Base-by-base conservation (phyloP, 2,329 filamentous ascomycete species). In the Botrytis cinerea region DNA sequence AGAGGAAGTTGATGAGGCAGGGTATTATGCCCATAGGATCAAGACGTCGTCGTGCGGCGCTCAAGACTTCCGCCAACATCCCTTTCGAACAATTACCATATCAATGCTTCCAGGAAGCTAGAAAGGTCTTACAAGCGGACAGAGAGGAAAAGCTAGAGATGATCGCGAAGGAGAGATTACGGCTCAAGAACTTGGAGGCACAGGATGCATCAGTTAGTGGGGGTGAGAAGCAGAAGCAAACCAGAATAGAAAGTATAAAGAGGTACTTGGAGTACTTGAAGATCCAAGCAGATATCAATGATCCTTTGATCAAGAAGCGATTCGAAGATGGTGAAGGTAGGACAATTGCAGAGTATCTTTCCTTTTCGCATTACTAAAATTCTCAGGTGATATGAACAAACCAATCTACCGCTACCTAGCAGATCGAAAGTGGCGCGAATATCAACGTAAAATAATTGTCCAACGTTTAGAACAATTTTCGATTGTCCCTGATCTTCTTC, bases 21-120 rank as follows among this genome's bases (percentile, higher is more conserved):
- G 91, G 93, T 72, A 87, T 90, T 62, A 86, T 89, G 75, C 94
- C 93, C 70, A 86, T 97, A 79, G 95, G 95, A 69, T 97, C 94
- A 63, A 90, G 95, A 78, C 90, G 95, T 86, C 91, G 95, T 76
- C 91, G 95, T 81, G 89, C 90, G 43, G 92, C 92, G 43, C 82
- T 95, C 75, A 89, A 87, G 79, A 88, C 85, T 78, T 84, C 87
- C 75, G 88, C 91, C 79, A 85, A 97, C 68, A 77, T 82, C 45
- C 94, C 95, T 40, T 98, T 99, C 81, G 94, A 97, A 85, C 92
- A 95, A 81, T 86, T 99, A 77, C 96, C 96, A 28, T 99, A 97
- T 84, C 95, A 98, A 87, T 96, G 93, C 83, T 99, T 98, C 85
- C 96, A 99, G 84, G 95, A 98, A 84, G 96, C 96, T 59, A 90